These are phyloP conservation scores for Geosmithia flava DNA, from an alignment of 2,329 filamentous ascomycete species.

Conservation along the genomic window DNA sequence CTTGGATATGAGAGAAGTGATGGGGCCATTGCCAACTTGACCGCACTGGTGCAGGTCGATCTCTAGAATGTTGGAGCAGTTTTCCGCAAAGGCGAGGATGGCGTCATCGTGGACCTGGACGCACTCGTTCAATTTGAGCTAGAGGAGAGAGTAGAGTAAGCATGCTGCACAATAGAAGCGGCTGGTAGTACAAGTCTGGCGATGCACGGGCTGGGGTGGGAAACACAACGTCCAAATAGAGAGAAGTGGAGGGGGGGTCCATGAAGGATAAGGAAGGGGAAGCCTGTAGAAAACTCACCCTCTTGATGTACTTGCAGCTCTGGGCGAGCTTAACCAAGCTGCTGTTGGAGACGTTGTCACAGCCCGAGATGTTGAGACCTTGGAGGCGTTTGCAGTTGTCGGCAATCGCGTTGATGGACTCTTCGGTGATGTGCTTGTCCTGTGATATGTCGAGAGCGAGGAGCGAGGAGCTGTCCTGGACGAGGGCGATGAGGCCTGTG, in stretches of 20 bases:
- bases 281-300: constrained; percentile 38
- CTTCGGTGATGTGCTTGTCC: constrained; percentile 72
- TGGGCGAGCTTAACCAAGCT: constrained; percentile 71
- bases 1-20: constrained; percentile 68
- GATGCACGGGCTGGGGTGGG: background rate
- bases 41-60: constrained; percentile 87
- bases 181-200: background rate
- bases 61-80: constrained; percentile 89
- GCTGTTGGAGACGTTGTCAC: constrained; percentile 72
- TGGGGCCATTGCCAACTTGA: constrained; percentile 68
- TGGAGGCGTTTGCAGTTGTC: constrained; percentile 75
- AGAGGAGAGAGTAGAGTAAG: background rate
- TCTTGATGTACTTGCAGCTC: constrained; percentile 76
- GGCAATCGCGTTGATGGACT: constrained; percentile 66
- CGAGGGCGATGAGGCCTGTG: constrained; percentile 64
- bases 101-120: constrained; percentile 71
- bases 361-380: constrained; percentile 84
- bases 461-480: constrained; percentile 67
- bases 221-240: background rate
- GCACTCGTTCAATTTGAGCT: constrained; percentile 94
- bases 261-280: background rate
- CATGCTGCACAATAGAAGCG: background rate
- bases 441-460: constrained; percentile 85
- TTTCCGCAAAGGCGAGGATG: constrained; percentile 71
- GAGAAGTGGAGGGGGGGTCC: background rate